These are phyloP conservation scores for Leishmania gerbilli DNA, from an alignment of 208 protist genomes.

Conservation along the genomic window DNA sequence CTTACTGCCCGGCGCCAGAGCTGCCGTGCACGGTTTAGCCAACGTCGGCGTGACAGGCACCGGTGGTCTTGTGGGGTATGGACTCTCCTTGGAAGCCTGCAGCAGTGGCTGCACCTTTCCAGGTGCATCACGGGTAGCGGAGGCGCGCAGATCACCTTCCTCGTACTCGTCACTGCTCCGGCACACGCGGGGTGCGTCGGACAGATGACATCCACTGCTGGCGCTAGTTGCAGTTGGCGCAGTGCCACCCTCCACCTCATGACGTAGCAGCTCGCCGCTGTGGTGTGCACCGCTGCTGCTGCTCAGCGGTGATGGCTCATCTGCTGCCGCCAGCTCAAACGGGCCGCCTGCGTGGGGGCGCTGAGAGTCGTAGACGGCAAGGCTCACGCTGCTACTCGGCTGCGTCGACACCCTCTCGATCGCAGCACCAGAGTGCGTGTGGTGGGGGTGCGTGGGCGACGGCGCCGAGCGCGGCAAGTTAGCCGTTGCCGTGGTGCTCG, in stretches of 20 bases:
- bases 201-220: not conserved
- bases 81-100: not conserved
- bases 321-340: not conserved
- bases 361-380: not conserved
- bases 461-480: not conserved
- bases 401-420: not conserved
- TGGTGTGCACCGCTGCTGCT: not conserved
- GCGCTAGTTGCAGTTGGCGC: not conserved
- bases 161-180: not conserved
- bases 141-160: not conserved
- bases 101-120: not conserved
- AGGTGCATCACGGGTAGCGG: constrained; percentile 5
- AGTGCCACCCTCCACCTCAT: not conserved
- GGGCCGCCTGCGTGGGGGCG: not conserved
- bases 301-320: not conserved
- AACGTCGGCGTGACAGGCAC: not conserved
- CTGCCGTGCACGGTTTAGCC: not conserved
- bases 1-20: not conserved
- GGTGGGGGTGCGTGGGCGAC: not conserved
- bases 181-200: not conserved
- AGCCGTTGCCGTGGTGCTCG: not conserved
- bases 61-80: not conserved
- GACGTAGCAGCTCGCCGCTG: not conserved
- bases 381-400: not conserved
- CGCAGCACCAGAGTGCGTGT: not conserved